Base-by-base conservation (phyloP, 768 basidiomycete genomes). In the Auriculariales sp. region DNA sequence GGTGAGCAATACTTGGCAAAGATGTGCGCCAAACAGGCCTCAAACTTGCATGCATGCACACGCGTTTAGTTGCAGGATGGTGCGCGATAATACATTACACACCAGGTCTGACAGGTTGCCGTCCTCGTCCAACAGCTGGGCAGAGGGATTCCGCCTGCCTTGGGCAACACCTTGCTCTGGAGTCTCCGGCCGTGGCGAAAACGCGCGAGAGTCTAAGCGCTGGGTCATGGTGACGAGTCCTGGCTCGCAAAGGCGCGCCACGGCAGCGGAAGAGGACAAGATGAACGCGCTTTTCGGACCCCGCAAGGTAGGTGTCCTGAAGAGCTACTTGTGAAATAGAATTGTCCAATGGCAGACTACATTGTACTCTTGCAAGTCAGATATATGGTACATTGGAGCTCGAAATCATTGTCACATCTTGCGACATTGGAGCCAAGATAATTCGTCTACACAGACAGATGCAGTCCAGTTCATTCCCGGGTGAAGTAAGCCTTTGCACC, bases 401-500 rank as follows among this genome's bases (percentile, higher is more conserved):
- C n/a, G n/a, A n/a, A n/a, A n/a, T n/a, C n/a, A n/a, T n/a, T n/a
- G n/a, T n/a, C n/a, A n/a, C n/a, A n/a, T n/a, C n/a, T n/a, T n/a
- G n/a, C n/a, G n/a, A n/a, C n/a, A n/a, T n/a, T n/a, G n/a, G n/a
- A 36, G 35, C 35, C n/a, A n/a, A 12, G 39, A 44, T 44, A 24
- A 24, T 25, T n/a, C 19, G 19, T 19, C 10, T 15, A 36, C 35
- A n/a, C 19, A n/a, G n/a, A n/a, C n/a, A 44, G 5, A 5, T 22
- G 22, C 12, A 44, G 19, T 25, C n/a, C n/a, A n/a, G 7, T n/a
- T 77, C 65, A 87, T 54, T 85, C 86, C 52, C 86, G 77, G 53
- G 79, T 83, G 65, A 92, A 90, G 66, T 92, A 92, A 25, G 86
- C 78, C 64, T 82, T 87, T 52, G 90, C 83, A 11, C 90, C 90